phyloP scores from a whole-genome alignment of 768 basidiomycete species.

The Trametes meyenii region DNA sequence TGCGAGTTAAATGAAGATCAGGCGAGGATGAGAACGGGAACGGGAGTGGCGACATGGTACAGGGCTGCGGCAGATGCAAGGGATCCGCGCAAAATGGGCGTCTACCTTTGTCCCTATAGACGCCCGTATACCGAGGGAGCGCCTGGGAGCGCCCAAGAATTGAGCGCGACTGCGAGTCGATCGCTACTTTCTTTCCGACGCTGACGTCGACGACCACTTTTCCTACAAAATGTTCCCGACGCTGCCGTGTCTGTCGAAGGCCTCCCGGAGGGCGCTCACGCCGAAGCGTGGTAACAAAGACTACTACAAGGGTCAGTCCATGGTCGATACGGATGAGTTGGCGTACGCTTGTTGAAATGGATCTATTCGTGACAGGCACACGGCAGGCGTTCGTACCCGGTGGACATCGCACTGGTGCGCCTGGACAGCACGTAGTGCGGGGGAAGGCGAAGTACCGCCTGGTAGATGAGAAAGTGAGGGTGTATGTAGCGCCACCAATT shows the following conservation, averaged over 20 bases:
- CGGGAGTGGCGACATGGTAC: neutral
- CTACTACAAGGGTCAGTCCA: constrained; percentile 85
- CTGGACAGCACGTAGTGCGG: constrained; percentile 78
- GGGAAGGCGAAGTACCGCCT: constrained; percentile 83
- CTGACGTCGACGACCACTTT: neutral
- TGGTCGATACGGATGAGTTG: neutral
- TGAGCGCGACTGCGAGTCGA: neutral
- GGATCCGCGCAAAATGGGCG: neutral
- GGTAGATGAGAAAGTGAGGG: constrained; percentile 79
- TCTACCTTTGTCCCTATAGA: neutral
- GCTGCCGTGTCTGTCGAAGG: constrained; percentile 66
- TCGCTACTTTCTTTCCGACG: neutral
- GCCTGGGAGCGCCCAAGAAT: constrained; percentile 3
- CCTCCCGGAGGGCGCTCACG: constrained; percentile 80
- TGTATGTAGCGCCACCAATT: constrained; percentile 80
- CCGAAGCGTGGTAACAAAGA: constrained; percentile 93
- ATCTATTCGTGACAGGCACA: constrained; percentile 54
- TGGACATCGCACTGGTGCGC: constrained; percentile 85
- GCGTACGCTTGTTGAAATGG: neutral
- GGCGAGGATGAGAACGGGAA: too few relatives aligned
- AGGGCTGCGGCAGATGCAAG: constrained; percentile 3
- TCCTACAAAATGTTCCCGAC: constrained; percentile 64
- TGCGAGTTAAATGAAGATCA: too few relatives aligned
- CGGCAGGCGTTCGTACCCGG: constrained; percentile 83
- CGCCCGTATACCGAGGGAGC: neutral